Evolutionary conservation across 2,329 filamentous ascomycete species (phyloP).

Genomic region (Colletotrichum tropicale): DNA sequence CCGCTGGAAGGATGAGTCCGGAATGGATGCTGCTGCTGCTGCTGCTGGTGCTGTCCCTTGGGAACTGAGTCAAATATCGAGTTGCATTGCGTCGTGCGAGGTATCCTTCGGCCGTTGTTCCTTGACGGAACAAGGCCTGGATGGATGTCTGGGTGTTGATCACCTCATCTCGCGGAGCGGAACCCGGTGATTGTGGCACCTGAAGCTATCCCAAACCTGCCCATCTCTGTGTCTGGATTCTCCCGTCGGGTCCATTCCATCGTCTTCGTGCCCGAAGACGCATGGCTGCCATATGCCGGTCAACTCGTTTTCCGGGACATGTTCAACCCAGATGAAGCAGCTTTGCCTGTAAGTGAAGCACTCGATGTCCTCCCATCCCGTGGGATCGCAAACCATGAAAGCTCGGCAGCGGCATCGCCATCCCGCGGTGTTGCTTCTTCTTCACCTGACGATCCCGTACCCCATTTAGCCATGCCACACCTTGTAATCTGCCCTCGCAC

Average conservation of each 20-base stretch:
- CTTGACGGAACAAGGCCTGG: not conserved
- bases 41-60: not conserved
- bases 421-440: not conserved
- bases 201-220: not conserved
- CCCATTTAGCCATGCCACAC: not conserved
- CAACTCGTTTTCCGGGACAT: not conserved
- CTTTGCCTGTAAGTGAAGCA: not conserved
- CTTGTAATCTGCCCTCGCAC: not conserved
- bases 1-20: not conserved
- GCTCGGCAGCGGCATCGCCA: not conserved
- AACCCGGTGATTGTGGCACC: not conserved
- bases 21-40: not conserved
- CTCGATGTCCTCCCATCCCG: not conserved
- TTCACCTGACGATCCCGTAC: not conserved
- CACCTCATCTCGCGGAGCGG: not conserved
- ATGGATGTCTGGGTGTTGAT: not conserved
- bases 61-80: not conserved
- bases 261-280: not conserved
- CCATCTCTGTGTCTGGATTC: not conserved
- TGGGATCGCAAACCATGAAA: conserved; percentile 1
- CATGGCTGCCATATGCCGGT: not conserved
- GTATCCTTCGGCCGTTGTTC: not conserved
- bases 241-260: not conserved
- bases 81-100: not conserved
- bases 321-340: not conserved